Evolutionary conservation across 108 stramenopile genomes (phyloP), one percentile per base, ranked within the genome.

Genomic region (Pseudonitzschia multistriata): DNA sequence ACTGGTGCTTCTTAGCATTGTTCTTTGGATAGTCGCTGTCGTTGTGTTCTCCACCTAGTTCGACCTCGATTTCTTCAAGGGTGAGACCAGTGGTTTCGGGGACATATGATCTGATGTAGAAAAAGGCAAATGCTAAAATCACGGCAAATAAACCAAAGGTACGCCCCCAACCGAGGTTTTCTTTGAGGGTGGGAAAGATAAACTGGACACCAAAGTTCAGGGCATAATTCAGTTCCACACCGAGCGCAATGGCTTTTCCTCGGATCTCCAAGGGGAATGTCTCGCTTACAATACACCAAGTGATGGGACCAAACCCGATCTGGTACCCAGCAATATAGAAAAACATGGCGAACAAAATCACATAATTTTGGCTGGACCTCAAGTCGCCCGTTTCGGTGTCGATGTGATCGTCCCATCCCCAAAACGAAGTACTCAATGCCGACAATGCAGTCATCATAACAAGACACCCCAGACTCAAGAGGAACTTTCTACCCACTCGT

Each of bases 261-360:
- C 74, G 67, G 10, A 74, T 48, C 17, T 57, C 55, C 33, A 36
- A 30, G 5, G 74, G 74, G 35, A 74, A 74, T 22, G 56, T 57
- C 63, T 74, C 74, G 40, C 49, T 31, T 19, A 68, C 60, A 50
- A 74, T 25, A 11, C 49, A 31, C 74, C 66, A 68, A 21, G 67
- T 74, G 47, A 74, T 69, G 7, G 74, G 74, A 19, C 74, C 74
- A 47, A 74, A 68, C n/a, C 74, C 74, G 15, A 74, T 19, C 36
- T 68, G 68, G 31, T 74, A 69, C 15, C 67, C 74, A 8, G 28
- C 55, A 40, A 74, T 59, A 25, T 69, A 68, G 50, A 68, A 22
- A 37, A 65, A 56, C 64, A 67, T 50, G 15, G 72, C 30, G 49
- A 53, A 15, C 30, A 73, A 33, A 8, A 66, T 62, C 2, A 73